Evolutionary conservation across 1,139 yeast genomes (phyloP).

Genomic region (Wickerhamomyces sp.): DNA sequence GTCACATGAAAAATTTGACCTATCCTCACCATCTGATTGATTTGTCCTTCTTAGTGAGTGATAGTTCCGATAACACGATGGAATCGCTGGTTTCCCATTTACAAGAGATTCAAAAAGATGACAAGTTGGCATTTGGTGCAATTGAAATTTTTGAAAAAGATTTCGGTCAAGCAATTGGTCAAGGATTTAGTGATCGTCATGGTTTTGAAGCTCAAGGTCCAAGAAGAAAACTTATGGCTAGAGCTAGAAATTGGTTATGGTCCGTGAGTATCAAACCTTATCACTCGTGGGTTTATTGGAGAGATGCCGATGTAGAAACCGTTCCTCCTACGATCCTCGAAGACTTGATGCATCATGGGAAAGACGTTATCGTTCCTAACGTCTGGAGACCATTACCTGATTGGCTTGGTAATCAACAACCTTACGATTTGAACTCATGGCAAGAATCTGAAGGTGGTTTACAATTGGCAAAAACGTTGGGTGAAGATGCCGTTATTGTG

Average conservation of each 20-base stretch:
- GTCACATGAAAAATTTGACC: constrained; percentile 51
- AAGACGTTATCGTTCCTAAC: constrained; percentile 72
- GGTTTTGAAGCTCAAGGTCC: constrained; percentile 76
- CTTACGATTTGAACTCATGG: constrained; percentile 89
- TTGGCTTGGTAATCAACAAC: constrained; percentile 86
- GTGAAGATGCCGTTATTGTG: constrained; percentile 85
- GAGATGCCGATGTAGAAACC: constrained; percentile 67
- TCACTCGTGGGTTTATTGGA: constrained; percentile 78
- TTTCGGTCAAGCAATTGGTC: constrained; percentile 68
- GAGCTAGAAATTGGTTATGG: constrained; percentile 67
- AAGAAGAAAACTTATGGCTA: constrained; percentile 65
- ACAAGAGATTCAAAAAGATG: constrained; percentile 43
- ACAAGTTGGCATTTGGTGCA: constrained; percentile 37
- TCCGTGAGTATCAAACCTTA: constrained; percentile 60
- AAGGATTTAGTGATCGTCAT: constrained; percentile 58
- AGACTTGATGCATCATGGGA: constrained; percentile 60
- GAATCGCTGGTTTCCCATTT: constrained; percentile 39
- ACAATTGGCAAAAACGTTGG: constrained; percentile 68
- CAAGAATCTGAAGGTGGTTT: constrained; percentile 82
- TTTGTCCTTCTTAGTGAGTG: constrained; percentile 60
- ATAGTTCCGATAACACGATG: constrained; percentile 55
- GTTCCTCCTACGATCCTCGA: constrained; percentile 57
- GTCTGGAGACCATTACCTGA: constrained; percentile 92
- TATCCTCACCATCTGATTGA: constrained; percentile 66
- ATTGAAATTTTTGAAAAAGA: constrained; percentile 64